A percentile compares a stretch with the other conserved stretches of the same genome.
phyloP scores from a whole-genome alignment of 1,139 yeast genomes.

The Pichia sp. region DNA sequence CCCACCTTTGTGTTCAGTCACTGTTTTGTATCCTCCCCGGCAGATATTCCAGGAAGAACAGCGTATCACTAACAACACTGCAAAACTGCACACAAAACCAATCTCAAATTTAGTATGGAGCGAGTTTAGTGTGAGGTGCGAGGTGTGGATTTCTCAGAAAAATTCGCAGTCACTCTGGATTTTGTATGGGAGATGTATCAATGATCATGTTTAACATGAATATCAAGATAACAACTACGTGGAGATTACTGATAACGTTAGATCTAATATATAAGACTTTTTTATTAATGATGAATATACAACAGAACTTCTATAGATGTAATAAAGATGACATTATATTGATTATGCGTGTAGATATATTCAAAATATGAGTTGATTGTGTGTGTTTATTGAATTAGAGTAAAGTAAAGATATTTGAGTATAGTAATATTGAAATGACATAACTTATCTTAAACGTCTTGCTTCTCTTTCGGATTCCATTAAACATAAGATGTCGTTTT shows the following conservation, averaged over 20 bases:
- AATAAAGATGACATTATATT: neutral
- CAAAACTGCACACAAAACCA: no score
- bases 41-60: no score
- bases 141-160: neutral
- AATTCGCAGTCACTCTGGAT: no score
- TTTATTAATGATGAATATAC: no score
- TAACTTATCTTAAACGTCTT: constrained; percentile 60
- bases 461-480: constrained; percentile 99
- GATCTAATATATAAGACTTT: neutral
- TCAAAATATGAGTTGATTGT: neutral
- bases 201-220: neutral
- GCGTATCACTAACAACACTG: no score
- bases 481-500: constrained; percentile 97
- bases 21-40: no score
- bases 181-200: no score
- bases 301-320: no score
- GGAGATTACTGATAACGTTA: neutral
- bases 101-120: no score
- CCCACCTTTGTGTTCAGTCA: no score
- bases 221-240: neutral
- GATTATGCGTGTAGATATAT: neutral
- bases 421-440: neutral
- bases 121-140: neutral
- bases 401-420: neutral
- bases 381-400: neutral